A percentile compares a stretch with the other conserved stretches of the same genome.
Conservation (phyloP, 192 early-diverging fungal genomes). For the Phycomyces nitens region DNA sequence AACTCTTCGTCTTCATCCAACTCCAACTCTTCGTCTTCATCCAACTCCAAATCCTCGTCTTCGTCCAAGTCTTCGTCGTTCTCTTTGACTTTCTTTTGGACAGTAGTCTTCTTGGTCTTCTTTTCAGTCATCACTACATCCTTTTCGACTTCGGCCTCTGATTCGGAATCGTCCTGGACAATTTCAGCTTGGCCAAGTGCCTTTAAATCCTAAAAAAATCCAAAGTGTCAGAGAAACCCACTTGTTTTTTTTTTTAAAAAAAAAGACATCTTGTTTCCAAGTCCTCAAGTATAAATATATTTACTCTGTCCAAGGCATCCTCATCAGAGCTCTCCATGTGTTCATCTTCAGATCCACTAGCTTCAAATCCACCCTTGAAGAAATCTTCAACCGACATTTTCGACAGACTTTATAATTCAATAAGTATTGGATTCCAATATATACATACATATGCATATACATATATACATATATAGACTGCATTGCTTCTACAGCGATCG, state of each 20-base stretch:
- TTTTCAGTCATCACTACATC: conserved; percentile 13
- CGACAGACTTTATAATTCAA: background rate
- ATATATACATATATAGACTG: too few relatives aligned
- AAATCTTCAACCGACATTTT: conserved; percentile 49
- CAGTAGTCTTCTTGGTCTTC: background rate
- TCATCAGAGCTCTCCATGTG: conserved; percentile 18
- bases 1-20: conserved; percentile 52
- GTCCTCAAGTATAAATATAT: background rate
- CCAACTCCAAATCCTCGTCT: conserved; percentile 48
- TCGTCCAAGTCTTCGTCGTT: conserved; percentile 48
- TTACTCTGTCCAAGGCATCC: conserved; percentile 2
- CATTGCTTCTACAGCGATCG: too few relatives aligned
- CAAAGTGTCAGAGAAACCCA: too few relatives aligned
- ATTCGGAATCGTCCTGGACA: conserved; percentile 24
- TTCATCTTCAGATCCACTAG: conserved; percentile 13
- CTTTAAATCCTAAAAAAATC: background rate
- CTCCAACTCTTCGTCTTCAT: conserved; percentile 47
- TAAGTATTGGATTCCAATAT: too few relatives aligned
- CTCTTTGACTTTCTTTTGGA: conserved; percentile 25
- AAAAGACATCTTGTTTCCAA: too few relatives aligned
- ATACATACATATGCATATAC: conserved; percentile 11
- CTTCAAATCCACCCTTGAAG: conserved; percentile 44
- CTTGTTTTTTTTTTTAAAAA: too few relatives aligned
- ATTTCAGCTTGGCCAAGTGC: background rate
- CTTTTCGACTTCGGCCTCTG: conserved; percentile 34